Conservation (phyloP, 495 filamentous ascomycete genomes). For the Podospora appendiculata region DNA sequence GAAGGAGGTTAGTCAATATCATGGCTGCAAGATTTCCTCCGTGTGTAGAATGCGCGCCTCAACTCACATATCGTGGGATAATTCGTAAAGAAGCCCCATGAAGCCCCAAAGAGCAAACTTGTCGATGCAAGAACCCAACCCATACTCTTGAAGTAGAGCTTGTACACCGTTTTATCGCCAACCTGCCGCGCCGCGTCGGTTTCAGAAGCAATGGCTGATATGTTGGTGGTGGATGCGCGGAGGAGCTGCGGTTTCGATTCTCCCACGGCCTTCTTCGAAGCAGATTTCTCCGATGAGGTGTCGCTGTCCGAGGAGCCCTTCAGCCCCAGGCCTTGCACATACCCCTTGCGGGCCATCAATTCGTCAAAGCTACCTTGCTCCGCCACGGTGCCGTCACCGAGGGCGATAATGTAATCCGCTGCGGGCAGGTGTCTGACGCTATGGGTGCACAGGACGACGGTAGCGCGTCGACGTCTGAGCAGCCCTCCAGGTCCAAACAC, state of each 20-base stretch:
- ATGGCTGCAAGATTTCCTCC: too few species aligned
- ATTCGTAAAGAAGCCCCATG: neutral
- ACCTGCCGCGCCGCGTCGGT: neutral
- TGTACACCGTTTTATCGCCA: neutral
- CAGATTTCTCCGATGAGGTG: too few species aligned
- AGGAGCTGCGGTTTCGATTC: too few species aligned
- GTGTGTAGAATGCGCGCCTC: too few species aligned
- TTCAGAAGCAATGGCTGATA: too few species aligned
- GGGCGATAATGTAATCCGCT: constrained; percentile 36
- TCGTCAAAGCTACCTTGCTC: neutral
- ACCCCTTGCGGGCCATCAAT: too few species aligned
- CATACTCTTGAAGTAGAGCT: neutral
- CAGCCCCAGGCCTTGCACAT: too few species aligned
- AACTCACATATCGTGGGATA: neutral
- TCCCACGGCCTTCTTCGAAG: too few species aligned
- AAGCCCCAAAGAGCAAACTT: neutral
- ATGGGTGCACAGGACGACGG: constrained; percentile 3
- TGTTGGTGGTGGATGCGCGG: too few species aligned
- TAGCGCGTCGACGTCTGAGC: constrained; percentile 4
- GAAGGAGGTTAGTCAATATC: too few species aligned
- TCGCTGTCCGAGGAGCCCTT: too few species aligned
- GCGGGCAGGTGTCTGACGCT: constrained; percentile 25
- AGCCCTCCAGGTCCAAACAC: constrained; percentile 28
- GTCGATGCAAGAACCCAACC: neutral
- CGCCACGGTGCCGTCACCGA: neutral